Base-by-base conservation (phyloP, 106 monocot species). In the Vanilla planifolia region DNA sequence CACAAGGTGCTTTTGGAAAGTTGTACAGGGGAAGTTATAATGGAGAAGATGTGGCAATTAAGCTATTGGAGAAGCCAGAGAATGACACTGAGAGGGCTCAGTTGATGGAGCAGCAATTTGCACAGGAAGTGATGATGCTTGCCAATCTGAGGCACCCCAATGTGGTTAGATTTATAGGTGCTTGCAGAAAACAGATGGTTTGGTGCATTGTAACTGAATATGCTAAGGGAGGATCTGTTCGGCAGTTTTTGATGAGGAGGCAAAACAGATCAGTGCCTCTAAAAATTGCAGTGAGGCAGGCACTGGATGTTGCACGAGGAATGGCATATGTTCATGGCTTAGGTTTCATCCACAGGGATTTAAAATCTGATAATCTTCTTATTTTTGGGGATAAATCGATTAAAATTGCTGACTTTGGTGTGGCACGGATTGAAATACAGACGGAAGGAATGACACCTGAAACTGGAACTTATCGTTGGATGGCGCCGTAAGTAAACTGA, bases 191-290 rank as follows among this genome's bases (percentile, higher is more conserved):
- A 63, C 67, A 30, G 27, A 33, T 68, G 62, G 75, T 75, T 6
- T 75, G 75, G 75, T 75, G 75, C 62, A 75, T 75, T 23, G 62
- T 75, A 20, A 75, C 75, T 0, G 75, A 75, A 48, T 75, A 75
- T 55, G 75, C 75, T 0, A 75, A 68, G 62, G 75, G 75, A 11
- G 75, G 75, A 17, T 75, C 75, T 1, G 75, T 75, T 22, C 32
- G 63, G 56, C 75, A 75, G 57, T 62, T 61, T 25, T 16, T 75
- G 53, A 53, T 63, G 55, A 68, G 33, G 55, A 68, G 63, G 57
- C 73, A 66, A 16, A 52, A 68, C 47, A 55, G 75, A 39, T 43
- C 61, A 7, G 67, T 68, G 32, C 75, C 75, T 3, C 28, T 67
- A 23, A 75, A 48, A 35, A 35, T 68, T 23, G 68, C 68, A 13